Conservation (phyloP, 805 yeast species). For the Wickerhamomyces rabaulensis region DNA sequence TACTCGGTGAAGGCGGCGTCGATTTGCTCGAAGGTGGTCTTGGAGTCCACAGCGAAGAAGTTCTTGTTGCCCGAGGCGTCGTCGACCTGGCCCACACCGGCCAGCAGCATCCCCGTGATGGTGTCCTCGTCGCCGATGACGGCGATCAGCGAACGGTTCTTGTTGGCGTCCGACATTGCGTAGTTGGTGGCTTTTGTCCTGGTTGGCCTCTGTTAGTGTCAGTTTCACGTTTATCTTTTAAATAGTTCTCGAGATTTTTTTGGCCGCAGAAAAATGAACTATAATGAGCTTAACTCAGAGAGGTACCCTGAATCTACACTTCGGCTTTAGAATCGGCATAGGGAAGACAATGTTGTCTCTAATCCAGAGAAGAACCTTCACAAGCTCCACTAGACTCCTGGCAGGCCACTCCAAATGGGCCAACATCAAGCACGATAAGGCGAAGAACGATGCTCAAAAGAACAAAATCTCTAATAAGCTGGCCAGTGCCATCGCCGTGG, state of each 20-base stretch:
- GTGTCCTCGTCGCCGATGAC: conserved; percentile 98
- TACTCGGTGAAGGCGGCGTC: conserved; percentile 70
- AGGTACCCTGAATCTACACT: no score
- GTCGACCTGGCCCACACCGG: conserved; percentile 88
- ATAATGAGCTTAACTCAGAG: no score
- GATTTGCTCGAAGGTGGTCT: conserved; percentile 72
- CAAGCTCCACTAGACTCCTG: neutral
- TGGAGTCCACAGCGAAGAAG: conserved; percentile 72
- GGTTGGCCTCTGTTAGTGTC: neutral
- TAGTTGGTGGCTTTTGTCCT: neutral
- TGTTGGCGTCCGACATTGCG: conserved; percentile 31
- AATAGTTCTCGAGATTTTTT: neutral
- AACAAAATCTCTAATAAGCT: conserved; percentile 64
- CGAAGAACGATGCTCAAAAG: conserved; percentile 80
- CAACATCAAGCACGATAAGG: conserved; percentile 88
- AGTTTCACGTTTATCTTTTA: neutral
- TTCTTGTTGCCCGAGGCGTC: conserved; percentile 55
- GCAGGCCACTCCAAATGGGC: conserved; percentile 95
- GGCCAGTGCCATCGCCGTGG: conserved; percentile 68
- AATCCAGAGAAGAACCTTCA: neutral
- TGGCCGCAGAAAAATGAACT: neutral
- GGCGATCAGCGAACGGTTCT: conserved; percentile 79
- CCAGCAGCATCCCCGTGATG: conserved; percentile 90
- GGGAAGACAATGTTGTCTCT: neutral
- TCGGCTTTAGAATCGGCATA: no score